A percentile compares a stretch with the other conserved stretches of the same genome.
phyloP scores from a whole-genome alignment of 2,329 filamentous ascomycete genomes.

The Massarina eburnea region DNA sequence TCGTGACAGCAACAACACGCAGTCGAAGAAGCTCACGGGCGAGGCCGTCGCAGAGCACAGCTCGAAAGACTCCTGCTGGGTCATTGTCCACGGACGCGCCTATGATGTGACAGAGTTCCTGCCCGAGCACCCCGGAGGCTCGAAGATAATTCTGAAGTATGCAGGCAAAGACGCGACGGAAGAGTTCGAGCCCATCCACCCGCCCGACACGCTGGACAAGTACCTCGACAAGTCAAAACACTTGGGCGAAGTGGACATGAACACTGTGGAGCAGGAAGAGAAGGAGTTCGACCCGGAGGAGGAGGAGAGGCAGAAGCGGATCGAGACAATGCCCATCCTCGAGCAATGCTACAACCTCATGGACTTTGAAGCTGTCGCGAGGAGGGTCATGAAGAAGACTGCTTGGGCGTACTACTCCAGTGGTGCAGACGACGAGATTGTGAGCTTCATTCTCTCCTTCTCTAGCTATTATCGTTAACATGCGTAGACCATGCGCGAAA shows the following conservation, averaged over 20 bases:
- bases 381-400: constrained; percentile 88
- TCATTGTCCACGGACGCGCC: constrained; percentile 67
- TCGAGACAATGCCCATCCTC: constrained; percentile 48
- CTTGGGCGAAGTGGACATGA: constrained; percentile 43
- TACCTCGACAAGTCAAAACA: constrained; percentile 48
- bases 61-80: constrained; percentile 75
- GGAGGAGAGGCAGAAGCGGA: constrained; percentile 70
- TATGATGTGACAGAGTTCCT: constrained; percentile 70
- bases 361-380: constrained; percentile 93
- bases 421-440: constrained; percentile 86
- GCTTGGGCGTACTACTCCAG: constrained; percentile 98
- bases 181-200: constrained; percentile 58
- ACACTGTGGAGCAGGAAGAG: constrained; percentile 36
- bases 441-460: constrained; percentile 44
- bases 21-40: constrained; percentile 48
- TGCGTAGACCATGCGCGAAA: constrained; percentile 83
- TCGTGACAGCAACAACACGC: constrained; percentile 45
- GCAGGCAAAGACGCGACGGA: constrained; percentile 43
- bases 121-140: constrained; percentile 64
- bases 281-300: constrained; percentile 61
- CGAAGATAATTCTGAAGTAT: constrained; percentile 95
- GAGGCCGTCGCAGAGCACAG: constrained; percentile 69
- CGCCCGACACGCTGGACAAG: constrained; percentile 49
- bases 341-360: constrained; percentile 51
- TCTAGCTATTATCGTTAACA: constrained; percentile 13